Conservation (phyloP, 768 basidiomycete genomes). For the Lactarius sp. region DNA sequence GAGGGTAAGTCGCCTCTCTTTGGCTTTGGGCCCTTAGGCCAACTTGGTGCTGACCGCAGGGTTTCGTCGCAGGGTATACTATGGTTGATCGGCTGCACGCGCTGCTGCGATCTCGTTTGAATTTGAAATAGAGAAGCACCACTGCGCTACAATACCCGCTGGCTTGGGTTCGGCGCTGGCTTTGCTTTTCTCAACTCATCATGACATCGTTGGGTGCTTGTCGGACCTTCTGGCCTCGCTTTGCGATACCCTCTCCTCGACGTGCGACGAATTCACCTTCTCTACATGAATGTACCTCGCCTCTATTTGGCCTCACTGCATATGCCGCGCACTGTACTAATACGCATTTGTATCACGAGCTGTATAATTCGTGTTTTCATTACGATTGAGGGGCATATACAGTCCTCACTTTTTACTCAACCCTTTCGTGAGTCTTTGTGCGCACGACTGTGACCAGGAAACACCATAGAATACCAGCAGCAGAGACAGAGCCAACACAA, state of each 20-base stretch:
- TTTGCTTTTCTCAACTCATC: neutral
- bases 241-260: neutral
- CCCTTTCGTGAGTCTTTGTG: neutral
- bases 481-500: neutral
- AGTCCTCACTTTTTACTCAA: neutral
- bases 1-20: conserved; percentile 52
- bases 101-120: conserved; percentile 15
- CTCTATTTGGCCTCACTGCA: neutral
- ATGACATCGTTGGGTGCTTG: neutral
- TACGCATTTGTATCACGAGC: conserved; percentile 24
- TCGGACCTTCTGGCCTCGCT: conserved; percentile 4
- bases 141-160: neutral
- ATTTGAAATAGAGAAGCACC: conserved; percentile 15
- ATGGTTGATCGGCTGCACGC: conserved; percentile 22
- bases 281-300: neutral
- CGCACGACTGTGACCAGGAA: neutral
- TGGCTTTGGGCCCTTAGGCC: neutral
- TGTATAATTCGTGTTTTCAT: conserved; percentile 18
- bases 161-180: conserved; percentile 15
- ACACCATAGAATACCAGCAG: neutral
- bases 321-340: conserved; percentile 23
- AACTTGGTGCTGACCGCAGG: conserved; percentile 1
- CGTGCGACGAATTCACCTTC: neutral
- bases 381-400: conserved; percentile 10
- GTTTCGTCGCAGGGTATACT: conserved; percentile 18